Evolutionary conservation across 2,329 filamentous ascomycete genomes (phyloP).

Genomic region (Helminthosporium solani): DNA sequence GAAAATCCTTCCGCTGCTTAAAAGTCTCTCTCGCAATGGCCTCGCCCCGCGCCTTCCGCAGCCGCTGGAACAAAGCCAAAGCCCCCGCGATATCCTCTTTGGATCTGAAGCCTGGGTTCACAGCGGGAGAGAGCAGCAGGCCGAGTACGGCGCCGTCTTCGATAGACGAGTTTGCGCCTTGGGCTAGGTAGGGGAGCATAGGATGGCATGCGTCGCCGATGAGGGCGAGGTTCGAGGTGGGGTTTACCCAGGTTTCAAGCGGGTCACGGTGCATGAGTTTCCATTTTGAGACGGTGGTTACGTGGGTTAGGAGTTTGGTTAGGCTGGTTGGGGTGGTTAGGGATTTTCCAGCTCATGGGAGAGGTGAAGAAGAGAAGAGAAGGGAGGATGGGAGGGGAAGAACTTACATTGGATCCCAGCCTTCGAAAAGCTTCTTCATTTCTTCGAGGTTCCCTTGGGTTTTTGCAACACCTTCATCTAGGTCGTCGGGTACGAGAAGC

Average conservation of each 20-base stretch:
- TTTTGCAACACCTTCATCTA: slow-evolving; percentile 56
- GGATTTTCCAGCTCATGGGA: no score
- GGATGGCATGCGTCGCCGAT: slow-evolving; percentile 26
- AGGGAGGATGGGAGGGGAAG: slow-evolving; percentile 2
- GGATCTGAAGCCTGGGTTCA: not conserved
- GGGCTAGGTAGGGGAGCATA: slow-evolving; percentile 28
- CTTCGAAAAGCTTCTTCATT: slow-evolving; percentile 60
- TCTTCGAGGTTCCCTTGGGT: slow-evolving; percentile 58
- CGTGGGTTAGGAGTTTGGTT: slow-evolving; percentile 50
- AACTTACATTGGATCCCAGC: slow-evolving; percentile 62
- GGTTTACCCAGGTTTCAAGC: slow-evolving; percentile 41
- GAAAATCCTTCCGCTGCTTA: slow-evolving; percentile 45
- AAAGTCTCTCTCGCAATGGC: slow-evolving; percentile 63
- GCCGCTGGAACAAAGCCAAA: slow-evolving; percentile 45
- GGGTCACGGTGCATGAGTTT: slow-evolving; percentile 59
- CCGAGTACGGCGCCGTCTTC: slow-evolving; percentile 68
- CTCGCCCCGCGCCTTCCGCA: slow-evolving; percentile 50
- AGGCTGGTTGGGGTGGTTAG: slow-evolving; percentile 17
- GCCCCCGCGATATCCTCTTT: slow-evolving; percentile 35
- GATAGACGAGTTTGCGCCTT: slow-evolving; percentile 62
- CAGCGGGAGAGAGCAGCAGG: slow-evolving; percentile 46
- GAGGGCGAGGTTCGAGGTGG: slow-evolving; percentile 58
- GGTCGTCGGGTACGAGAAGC: slow-evolving; percentile 63
- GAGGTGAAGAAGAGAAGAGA: not conserved
- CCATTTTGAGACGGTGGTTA: slow-evolving; percentile 67